Base-by-base conservation (phyloP, 2,329 filamentous ascomycete genomes). In the Akanthomyces lecanii region DNA sequence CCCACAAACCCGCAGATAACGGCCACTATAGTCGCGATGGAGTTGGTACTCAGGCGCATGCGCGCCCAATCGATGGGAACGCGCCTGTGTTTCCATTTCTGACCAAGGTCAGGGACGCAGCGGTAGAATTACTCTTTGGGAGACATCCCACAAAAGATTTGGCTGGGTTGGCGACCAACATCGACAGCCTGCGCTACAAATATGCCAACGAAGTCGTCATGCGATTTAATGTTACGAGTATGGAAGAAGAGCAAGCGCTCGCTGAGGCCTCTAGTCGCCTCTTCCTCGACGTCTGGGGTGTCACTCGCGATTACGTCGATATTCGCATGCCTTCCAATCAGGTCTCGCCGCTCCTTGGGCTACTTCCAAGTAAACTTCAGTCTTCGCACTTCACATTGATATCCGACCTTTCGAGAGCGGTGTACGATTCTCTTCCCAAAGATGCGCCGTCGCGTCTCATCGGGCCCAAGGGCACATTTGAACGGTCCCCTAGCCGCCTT, bases 201-300 rank as follows among this genome's bases (percentile, higher is more conserved):
- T 97, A 97, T 73, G 85, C 86, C 65, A 85, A 89, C 66, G 88
- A 97, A 74, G 82, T 97, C n/a, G 92, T 99, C 18, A 78, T 98
- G 66, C 88, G 95, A 45, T 97, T 98, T 81, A 91, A 89, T 70
- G 79, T 97, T 62, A 87, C 83, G 65, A 87, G 84, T 30, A 75
- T 81, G 3, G 82, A 86, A 23, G 90, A 96, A 71, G 88, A 90
- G 64, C 76, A 78, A 40, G 88, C 88, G 1, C 79, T 97, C 62
- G 83, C 87, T n/a, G 84, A 89, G 63, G 92, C 91, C 3, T 82
- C 88, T 0, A 83, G 89, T 65, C 85, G 86, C 21, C 82, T 97
- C 28, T 89, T 95, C 69, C 80, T 98, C 48, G 95, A 99, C 72
- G 85, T 98, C 1, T 99, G 95, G 95, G 89, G 91, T 25, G 92